These are phyloP conservation scores for Alternaria sp. DNA, from an alignment of 2,329 filamentous ascomycete genomes.

Conservation along the genomic window DNA sequence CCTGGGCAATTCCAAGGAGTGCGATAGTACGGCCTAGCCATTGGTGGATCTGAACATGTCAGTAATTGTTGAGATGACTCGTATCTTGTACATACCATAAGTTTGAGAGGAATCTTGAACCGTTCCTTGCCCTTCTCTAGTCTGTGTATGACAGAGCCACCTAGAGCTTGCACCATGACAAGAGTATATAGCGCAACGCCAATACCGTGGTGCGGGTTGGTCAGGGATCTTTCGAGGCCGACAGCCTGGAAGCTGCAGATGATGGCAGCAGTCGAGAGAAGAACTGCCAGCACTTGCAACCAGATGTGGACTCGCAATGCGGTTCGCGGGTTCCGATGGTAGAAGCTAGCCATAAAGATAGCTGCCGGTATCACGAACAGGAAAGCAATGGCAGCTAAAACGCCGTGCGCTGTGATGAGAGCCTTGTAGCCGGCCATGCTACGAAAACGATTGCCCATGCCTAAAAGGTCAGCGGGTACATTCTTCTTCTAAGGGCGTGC, in stretches of 20 bases:
- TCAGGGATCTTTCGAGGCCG: conserved; percentile 73
- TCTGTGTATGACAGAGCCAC: conserved; percentile 70
- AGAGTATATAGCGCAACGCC: conserved; percentile 80
- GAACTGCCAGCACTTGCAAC: conserved; percentile 73
- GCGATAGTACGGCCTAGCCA: conserved; percentile 84
- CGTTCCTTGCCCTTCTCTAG: conserved; percentile 62
- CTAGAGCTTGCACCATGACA: conserved; percentile 74
- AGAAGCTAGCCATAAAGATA: conserved; percentile 78
- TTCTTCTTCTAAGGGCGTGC: neutral
- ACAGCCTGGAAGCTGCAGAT: conserved; percentile 82
- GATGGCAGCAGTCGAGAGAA: conserved; percentile 75
- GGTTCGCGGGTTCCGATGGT: conserved; percentile 67
- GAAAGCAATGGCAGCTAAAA: conserved; percentile 77
- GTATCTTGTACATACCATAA: conserved; percentile 58
- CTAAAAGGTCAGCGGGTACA: conserved; percentile 54
- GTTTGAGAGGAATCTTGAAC: conserved; percentile 64
- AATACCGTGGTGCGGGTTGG: conserved; percentile 87
- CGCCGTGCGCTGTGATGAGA: conserved; percentile 75
- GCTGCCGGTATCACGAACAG: conserved; percentile 76
- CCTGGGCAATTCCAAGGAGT: conserved; percentile 83
- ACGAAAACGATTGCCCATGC: conserved; percentile 84
- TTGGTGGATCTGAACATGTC: conserved; percentile 75
- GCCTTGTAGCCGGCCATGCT: conserved; percentile 74
- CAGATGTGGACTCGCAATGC: conserved; percentile 77
- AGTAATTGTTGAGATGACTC: conserved; percentile 8